Percentiles rank a stretch among this genome's conserved stretches.
Evolutionary conservation across 257 asterid genomes (phyloP).

Genomic region (Sherardia arvensis): DNA sequence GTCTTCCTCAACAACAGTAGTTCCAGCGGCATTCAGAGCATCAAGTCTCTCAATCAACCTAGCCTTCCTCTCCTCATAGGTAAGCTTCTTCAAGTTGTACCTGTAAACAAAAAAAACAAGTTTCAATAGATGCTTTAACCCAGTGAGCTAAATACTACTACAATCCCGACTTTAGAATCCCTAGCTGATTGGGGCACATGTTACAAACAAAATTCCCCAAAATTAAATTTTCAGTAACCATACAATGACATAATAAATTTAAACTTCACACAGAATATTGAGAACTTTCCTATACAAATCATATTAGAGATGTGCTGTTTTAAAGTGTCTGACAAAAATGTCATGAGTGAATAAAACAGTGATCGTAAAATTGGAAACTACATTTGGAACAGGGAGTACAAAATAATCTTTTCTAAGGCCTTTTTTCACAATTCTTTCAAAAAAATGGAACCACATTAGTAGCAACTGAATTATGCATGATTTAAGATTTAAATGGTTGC

Average conservation of each 20-base stretch:
- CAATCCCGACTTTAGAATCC: too few species aligned
- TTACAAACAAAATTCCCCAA: too few species aligned
- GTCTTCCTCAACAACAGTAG: conserved; percentile 7
- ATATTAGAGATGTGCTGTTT: not conserved
- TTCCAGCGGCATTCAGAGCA: conserved; percentile 19
- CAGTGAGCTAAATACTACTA: too few species aligned
- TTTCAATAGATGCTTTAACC: not conserved
- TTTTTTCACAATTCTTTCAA: not conserved
- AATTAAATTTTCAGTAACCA: too few species aligned
- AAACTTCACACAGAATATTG: not conserved
- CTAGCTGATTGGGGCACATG: too few species aligned
- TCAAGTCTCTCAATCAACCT: conserved; percentile 20
- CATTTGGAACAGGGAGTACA: not conserved
- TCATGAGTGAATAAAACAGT: not conserved
- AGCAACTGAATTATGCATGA: not conserved
- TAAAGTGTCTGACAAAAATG: not conserved
- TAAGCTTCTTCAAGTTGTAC: conserved; percentile 19
- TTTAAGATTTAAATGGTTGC: not conserved
- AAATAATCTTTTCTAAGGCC: too few species aligned
- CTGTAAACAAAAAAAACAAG: not conserved
- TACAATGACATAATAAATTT: not conserved
- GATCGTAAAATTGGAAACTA: not conserved
- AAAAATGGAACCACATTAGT: not conserved
- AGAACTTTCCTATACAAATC: too few species aligned
- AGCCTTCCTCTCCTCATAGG: conserved; percentile 21